Evolutionary conservation across 2,329 filamentous ascomycete species (phyloP).

Genomic region (Coniochaeta prunicola): DNA sequence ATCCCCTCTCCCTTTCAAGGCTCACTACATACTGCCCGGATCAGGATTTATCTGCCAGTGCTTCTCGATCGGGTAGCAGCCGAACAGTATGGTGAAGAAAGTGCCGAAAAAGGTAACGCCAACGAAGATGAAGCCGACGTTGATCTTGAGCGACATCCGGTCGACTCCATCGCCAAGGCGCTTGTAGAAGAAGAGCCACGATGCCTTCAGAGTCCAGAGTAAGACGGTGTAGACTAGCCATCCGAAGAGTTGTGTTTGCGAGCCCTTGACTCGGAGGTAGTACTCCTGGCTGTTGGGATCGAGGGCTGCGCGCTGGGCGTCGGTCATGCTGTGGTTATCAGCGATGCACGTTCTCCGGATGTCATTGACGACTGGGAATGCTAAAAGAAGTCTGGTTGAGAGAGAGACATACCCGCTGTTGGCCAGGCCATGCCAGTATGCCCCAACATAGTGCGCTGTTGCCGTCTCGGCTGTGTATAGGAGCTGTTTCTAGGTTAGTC

Average conservation of each 20-base stretch:
- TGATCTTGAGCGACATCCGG: constrained; percentile 28
- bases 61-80: constrained; percentile 33
- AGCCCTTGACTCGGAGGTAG: constrained; percentile 35
- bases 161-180: constrained; percentile 35
- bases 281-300: constrained; percentile 33
- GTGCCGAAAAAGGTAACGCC: constrained; percentile 35
- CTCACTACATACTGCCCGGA: constrained; percentile 35
- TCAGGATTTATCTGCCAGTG: constrained; percentile 44
- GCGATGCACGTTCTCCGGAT: constrained; percentile 8
- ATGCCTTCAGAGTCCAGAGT: constrained; percentile 45
- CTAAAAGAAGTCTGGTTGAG: neutral
- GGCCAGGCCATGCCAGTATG: constrained; percentile 31
- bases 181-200: constrained; percentile 42
- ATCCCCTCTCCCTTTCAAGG: neutral
- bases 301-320: constrained; percentile 32
- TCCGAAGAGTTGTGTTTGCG: constrained; percentile 45
- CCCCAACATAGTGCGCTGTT: constrained; percentile 25
- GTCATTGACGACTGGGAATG: neutral
- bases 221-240: constrained; percentile 42
- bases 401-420: constrained; percentile 23
- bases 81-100: constrained; percentile 22
- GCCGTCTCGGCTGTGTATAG: neutral
- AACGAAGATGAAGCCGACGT: constrained; percentile 32
- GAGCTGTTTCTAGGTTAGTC: neutral
- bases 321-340: constrained; percentile 31